Conservation (phyloP, 139 green algal genomes). For the Micractinium conductrix region DNA sequence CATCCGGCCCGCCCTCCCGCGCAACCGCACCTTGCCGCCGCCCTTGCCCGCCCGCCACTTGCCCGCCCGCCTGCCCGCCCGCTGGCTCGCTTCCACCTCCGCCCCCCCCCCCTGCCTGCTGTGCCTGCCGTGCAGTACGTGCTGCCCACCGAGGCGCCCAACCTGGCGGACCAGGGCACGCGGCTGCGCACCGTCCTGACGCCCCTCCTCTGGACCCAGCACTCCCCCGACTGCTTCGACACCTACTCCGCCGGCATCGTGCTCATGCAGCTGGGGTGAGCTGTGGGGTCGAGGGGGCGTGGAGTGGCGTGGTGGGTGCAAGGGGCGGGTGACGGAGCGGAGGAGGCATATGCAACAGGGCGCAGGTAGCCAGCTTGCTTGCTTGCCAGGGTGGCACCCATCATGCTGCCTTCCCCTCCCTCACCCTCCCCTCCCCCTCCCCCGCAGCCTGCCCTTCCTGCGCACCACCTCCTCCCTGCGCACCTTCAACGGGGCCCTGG, state of each 20-base stretch:
- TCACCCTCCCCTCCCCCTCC: not conserved
- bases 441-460: conserved; percentile 64
- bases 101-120: not conserved
- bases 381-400: no score
- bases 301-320: no score
- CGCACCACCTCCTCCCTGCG: conserved; percentile 64
- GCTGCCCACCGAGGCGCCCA: conserved; percentile 80
- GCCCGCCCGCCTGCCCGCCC: no score
- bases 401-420: not conserved
- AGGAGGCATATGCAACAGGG: no score
- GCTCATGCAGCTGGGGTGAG: conserved; percentile 64
- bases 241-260: conserved; percentile 71
- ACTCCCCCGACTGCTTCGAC: conserved; percentile 92
- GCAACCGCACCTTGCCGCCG: no score
- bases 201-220: conserved; percentile 87
- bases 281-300: no score
- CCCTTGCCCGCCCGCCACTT: no score
- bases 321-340: no score
- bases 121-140: conserved; percentile 57
- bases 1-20: no score
- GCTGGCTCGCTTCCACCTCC: no score
- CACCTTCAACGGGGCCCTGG: conserved; percentile 67
- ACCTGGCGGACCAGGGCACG: conserved; percentile 58
- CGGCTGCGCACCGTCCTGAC: conserved; percentile 64
- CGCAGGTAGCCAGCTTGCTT: no score